Evolutionary conservation across 257 asterid species (phyloP).

Genomic region (Solanum arcanum): DNA sequence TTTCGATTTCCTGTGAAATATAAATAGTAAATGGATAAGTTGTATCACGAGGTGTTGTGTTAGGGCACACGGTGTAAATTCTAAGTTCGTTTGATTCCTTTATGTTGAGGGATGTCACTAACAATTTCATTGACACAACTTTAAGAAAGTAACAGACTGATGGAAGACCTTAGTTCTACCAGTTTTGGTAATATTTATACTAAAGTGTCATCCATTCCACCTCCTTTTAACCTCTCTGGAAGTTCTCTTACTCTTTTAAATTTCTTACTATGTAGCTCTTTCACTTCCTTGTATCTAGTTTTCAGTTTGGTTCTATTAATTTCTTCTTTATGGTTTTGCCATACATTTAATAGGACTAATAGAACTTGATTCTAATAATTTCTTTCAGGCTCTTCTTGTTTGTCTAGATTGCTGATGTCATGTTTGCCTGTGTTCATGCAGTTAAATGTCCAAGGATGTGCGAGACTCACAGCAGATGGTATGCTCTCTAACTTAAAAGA

Average conservation of each 20-base stretch:
- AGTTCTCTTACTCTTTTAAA: neutral
- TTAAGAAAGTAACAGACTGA: neutral
- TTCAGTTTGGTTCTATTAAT: neutral
- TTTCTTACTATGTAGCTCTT: neutral
- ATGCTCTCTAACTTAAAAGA: slow-evolving; percentile 39
- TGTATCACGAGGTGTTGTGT: neutral
- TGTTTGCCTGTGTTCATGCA: slow-evolving; percentile 17
- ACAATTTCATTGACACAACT: neutral
- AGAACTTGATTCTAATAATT: neutral
- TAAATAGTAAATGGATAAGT: neutral
- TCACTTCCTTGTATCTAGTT: neutral
- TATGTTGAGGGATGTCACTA: neutral
- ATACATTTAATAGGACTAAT: neutral
- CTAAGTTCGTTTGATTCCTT: neutral
- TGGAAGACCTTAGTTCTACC: neutral
- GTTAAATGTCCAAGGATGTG: slow-evolving; percentile 63
- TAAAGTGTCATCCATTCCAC: neutral
- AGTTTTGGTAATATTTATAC: neutral
- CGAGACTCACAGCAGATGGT: slow-evolving; percentile 24
- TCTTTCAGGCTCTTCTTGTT: neutral
- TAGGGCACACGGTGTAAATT: neutral
- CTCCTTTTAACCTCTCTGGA: neutral
- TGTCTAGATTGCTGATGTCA: neutral
- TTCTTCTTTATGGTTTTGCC: neutral
- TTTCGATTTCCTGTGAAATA: neutral